Conservation (phyloP, 208 protist genomes). For the Leishmania braziliensis region DNA sequence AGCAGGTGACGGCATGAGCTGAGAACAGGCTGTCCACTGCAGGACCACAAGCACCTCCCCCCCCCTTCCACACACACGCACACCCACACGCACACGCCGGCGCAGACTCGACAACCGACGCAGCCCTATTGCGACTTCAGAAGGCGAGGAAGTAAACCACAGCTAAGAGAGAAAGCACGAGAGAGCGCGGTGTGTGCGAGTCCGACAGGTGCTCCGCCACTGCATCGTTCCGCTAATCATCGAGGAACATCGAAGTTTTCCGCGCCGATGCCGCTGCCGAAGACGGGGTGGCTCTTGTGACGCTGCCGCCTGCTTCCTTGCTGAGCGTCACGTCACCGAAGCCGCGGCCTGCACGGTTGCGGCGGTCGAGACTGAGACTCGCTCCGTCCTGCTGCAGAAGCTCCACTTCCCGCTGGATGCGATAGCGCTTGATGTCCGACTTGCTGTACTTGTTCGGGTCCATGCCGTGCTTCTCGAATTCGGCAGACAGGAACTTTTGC, state of each 20-base stretch:
- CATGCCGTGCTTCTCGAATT: slow-evolving; percentile 74
- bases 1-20: background rate
- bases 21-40: background rate
- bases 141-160: background rate
- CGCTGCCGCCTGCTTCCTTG: background rate
- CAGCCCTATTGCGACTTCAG: background rate
- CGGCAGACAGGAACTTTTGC: slow-evolving; percentile 50
- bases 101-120: background rate
- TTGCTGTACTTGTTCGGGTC: slow-evolving; percentile 68
- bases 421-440: slow-evolving; percentile 68
- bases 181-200: background rate
- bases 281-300: slow-evolving; percentile 6
- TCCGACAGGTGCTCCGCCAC: background rate
- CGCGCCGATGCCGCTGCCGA: slow-evolving; percentile 19
- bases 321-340: slow-evolving; percentile 27
- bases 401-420: slow-evolving; percentile 66
- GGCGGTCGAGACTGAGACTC: slow-evolving; percentile 65
- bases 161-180: background rate
- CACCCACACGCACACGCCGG: background rate
- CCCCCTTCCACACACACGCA: background rate
- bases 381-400: slow-evolving; percentile 79
- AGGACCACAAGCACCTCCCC: background rate
- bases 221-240: slow-evolving; percentile 37
- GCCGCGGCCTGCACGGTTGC: slow-evolving; percentile 60
- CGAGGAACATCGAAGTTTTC: slow-evolving; percentile 67